Base-by-base conservation (phyloP, 805 yeast genomes). In the Hanseniaspora occidentalis region DNA sequence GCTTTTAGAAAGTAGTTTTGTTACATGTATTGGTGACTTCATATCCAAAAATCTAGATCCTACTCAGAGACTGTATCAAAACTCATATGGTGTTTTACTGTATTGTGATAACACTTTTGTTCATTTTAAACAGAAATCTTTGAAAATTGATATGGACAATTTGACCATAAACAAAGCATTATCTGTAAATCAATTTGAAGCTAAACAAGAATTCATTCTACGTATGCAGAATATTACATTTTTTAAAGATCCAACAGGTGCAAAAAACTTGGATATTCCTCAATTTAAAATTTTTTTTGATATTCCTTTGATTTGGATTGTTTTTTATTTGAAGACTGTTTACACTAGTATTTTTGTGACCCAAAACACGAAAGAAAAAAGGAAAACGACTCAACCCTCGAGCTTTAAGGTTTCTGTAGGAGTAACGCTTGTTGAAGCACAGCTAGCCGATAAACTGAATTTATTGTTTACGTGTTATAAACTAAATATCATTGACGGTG, bases 381-480 rank as follows among this genome's bases (percentile, higher is more conserved):
- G 33, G 18, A 6, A 29, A 29, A 23, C 25, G 9, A 23, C 10
- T 10, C 25, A 23, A 7, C 10, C 25, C 25, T 10, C 25, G 25
- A 7, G 9, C 7, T 23, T 23, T 8, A 8, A n/a, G 9, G 13
- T 11, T 27, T 27, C 17, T 8, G 23, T 13, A 19, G 19, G n/a
- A 36, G 31, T 25, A 24, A 36, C 13, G 14, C 19, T 36, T 5
- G 36, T 58, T 10, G 55, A 56, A 11, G 35, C 54, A 4, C 41
- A 39, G n/a, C 41, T 58, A 7, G 62, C 60, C 1, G 49, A 54
- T 18, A 45, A 53, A 3, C 43, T 50, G 3, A 51, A 53, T 11
- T 35, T 58, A n/a, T 34, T 54, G 8, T 38, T 56, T 20, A 37
- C 47, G 2, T 19, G 49, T 1, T 39, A 46, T 10, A 29, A 42